Base-by-base conservation (phyloP, 208 protist genomes). In the Acanthamoeba royreba region DNA sequence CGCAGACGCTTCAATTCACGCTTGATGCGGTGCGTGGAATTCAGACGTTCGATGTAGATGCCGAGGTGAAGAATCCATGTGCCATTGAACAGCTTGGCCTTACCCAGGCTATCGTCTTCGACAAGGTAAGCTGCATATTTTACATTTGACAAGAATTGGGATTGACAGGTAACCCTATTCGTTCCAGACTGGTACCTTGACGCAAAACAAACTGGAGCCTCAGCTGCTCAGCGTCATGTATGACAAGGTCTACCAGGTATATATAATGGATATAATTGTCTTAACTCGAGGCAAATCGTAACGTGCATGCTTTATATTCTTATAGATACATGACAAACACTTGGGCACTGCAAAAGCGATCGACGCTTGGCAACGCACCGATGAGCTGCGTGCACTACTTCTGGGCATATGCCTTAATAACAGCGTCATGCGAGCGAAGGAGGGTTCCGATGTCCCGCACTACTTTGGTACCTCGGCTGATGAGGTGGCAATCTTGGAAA, bases 391-490 rank as follows among this genome's bases (percentile, higher is more conserved):
- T 7, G 85, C 47, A 28, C 42, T 91, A 0, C 40, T 91, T 45
- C n/a, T 91, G 85, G 40, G 53, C 31, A 91, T 69, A 13, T 91
- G 85, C 49, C 47, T 91, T 52, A 91, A 91, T 28, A 91, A 91
- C 52, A 91, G 85, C 55, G 85, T 91, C n/a, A 91, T 91, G 85
- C 47, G 85, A 28, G 46, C 85, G 31, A 63, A 43, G 25, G 88
- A 92, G 15, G 88, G 63, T 83, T 74, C 46, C 43, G 28, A 28
- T 33, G 25, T 31, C 33, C 88, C 88, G 25, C 43, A 74, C 22
- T 92, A 92, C 88, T 92, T 92, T 38, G 88, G 88, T 46, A 92
- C 88, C 8, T 92, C 88, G 19, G 88, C 88, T 31, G 88, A 92
- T 11, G 88, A 92, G n/a, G 88, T 92, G 19, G 88, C 88, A 28